Conservation (phyloP, 176 grass and related monocot genomes). For the Triticum monococcum region DNA sequence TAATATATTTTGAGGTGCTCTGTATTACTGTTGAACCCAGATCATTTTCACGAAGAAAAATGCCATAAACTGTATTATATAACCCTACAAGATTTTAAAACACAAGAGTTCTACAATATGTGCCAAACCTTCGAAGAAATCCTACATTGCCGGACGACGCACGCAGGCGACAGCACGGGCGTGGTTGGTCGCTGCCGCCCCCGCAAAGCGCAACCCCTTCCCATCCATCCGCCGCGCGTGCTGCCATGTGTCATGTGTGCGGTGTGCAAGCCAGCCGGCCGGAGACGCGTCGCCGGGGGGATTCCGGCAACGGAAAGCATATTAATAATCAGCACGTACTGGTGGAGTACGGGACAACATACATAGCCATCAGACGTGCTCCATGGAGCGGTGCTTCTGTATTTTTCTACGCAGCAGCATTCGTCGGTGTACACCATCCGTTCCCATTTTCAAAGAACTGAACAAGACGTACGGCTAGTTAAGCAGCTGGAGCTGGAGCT, state of each 20-base stretch:
- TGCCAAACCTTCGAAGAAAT: no score
- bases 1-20: no score
- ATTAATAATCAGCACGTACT: neutral
- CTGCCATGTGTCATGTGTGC: slow-evolving; percentile 33
- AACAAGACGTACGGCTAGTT: neutral
- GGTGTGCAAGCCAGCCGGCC: neutral
- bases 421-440: neutral
- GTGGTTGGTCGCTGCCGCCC: slow-evolving; percentile 4
- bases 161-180: neutral
- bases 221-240: neutral
- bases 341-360: neutral
- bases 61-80: no score
- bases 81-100: no score
- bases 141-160: neutral
- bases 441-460: neutral
- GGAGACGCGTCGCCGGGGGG: neutral
- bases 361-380: neutral
- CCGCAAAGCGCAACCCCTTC: neutral
- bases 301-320: neutral
- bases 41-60: no score
- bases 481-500: neutral
- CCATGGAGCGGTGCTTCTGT: neutral
- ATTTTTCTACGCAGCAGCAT: neutral
- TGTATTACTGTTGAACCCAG: no score
- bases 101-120: no score